phyloP scores from a whole-genome alignment of 2,329 filamentous ascomycete genomes.

The Xylogone sp. region DNA sequence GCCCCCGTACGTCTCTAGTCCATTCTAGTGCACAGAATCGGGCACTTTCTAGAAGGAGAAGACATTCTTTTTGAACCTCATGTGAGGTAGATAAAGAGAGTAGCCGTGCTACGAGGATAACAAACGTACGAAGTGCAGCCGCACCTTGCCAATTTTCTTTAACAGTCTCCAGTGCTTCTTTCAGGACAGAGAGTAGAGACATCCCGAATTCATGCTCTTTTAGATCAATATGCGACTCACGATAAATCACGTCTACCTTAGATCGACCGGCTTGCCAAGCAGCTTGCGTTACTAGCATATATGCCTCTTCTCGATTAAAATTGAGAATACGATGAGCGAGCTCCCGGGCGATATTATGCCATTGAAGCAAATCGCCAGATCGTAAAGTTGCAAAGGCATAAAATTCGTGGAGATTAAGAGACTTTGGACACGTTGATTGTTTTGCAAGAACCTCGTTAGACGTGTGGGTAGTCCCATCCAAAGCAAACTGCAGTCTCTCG shows the following conservation, averaged over 20 bases:
- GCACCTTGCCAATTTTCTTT: conserved; percentile 50
- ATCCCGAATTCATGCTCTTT: conserved; percentile 29
- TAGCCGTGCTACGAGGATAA: conserved; percentile 37
- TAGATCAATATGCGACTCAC: conserved; percentile 34
- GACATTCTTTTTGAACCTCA: conserved; percentile 19
- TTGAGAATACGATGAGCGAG: conserved; percentile 44
- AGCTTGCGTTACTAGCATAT: conserved; percentile 44
- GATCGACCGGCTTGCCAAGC: conserved; percentile 43
- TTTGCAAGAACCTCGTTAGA: conserved; percentile 51
- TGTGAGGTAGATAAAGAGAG: conserved; percentile 33
- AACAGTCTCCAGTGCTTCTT: conserved; percentile 29
- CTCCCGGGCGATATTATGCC: conserved; percentile 52
- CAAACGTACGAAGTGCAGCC: conserved; percentile 34
- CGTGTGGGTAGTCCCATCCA: conserved; percentile 18
- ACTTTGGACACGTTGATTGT: conserved; percentile 41
- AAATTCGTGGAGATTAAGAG: conserved; percentile 51
- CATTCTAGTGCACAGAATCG: conserved; percentile 36
- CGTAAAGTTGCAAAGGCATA: conserved; percentile 47
- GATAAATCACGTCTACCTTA: conserved; percentile 4
- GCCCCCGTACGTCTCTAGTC: conserved; percentile 20
- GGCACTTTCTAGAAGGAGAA: conserved; percentile 28
- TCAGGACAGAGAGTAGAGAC: conserved; percentile 30
- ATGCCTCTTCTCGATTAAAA: conserved; percentile 45
- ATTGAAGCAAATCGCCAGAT: conserved; percentile 45
- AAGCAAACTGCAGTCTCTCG: conserved; percentile 20